These are phyloP conservation scores for Trifolium fragiferum DNA, from an alignment of 306 rosid genomes.

Conservation along the genomic window DNA sequence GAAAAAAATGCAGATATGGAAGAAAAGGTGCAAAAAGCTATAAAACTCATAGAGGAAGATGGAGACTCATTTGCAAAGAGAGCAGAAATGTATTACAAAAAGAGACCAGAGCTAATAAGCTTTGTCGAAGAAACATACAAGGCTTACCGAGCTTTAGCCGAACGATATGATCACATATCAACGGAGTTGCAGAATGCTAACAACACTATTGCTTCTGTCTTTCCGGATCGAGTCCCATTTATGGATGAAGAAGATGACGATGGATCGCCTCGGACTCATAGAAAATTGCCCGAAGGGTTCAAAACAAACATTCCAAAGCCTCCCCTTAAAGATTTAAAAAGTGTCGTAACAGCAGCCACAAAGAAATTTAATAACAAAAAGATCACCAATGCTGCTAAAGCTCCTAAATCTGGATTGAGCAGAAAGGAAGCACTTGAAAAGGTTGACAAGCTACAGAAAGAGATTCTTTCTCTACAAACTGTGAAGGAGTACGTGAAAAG, in stretches of 20 bases:
- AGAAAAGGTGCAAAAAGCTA: conserved; percentile 67
- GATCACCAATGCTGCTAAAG: conserved; percentile 31
- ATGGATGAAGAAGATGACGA: conserved; percentile 91
- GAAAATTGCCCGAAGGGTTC: conserved; percentile 50
- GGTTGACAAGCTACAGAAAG: conserved; percentile 82
- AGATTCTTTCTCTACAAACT: conserved; percentile 80
- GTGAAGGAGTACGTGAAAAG: conserved; percentile 89
- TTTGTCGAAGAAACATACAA: conserved; percentile 86
- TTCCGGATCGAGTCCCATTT: conserved; percentile 86
- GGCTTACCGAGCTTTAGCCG: conserved; percentile 91
- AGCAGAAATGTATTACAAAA: conserved; percentile 96
- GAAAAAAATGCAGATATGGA: conserved; percentile 78
- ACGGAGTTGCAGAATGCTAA: conserved; percentile 96
- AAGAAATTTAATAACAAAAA: conserved; percentile 54
- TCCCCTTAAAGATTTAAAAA: conserved; percentile 66
- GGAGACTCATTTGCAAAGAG: conserved; percentile 98
- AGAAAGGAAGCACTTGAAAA: conserved; percentile 69
- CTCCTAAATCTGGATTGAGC: conserved; percentile 75
- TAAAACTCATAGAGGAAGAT: conserved; percentile 75
- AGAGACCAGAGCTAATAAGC: conserved; percentile 83
- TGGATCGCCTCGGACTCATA: conserved; percentile 44
- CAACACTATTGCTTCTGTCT: conserved; percentile 86
- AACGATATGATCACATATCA: conserved; percentile 91
- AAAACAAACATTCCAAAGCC: conserved; percentile 63
- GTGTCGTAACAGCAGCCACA: conserved; percentile 49